These are phyloP conservation scores for Aphanomyces invadans DNA, from an alignment of 352 stramenopile genomes.

Conservation along the genomic window DNA sequence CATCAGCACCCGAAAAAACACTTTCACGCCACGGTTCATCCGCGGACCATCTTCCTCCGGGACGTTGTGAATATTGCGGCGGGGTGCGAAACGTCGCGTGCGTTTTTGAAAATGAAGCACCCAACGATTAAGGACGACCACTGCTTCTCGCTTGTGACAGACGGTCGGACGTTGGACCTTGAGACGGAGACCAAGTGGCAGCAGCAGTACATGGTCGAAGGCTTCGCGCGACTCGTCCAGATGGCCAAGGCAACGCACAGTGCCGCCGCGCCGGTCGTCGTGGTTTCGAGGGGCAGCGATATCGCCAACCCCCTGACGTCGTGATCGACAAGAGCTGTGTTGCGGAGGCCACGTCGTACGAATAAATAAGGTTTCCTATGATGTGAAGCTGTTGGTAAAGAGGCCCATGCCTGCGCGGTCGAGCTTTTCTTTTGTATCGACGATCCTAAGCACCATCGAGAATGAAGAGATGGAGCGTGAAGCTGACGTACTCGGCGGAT, in stretches of 20 bases:
- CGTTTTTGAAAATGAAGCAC: constrained; percentile 31
- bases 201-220: constrained; percentile 47
- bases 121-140: constrained; percentile 33
- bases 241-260: background rate
- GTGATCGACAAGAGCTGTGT: no score
- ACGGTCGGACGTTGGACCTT: constrained; percentile 55
- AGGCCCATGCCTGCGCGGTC: background rate
- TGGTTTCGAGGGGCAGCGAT: no score
- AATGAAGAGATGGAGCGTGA: constrained; percentile 1
- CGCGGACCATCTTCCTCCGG: constrained; percentile 34
- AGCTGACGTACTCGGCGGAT: constrained; percentile 30
- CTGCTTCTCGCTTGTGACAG: constrained; percentile 55
- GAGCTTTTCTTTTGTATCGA: constrained; percentile 1
- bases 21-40: constrained; percentile 9
- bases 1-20: constrained; percentile 24
- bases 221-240: constrained; percentile 35
- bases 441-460: no score
- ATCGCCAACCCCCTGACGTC: no score
- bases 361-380: constrained; percentile 11
- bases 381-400: constrained; percentile 18
- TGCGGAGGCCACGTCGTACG: no score
- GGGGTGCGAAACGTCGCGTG: constrained; percentile 38
- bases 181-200: constrained; percentile 40
- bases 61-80: constrained; percentile 50
- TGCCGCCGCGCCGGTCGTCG: background rate